Conservation (phyloP, 2,329 filamentous ascomycete species). For the Ramularia collo-cygni region DNA sequence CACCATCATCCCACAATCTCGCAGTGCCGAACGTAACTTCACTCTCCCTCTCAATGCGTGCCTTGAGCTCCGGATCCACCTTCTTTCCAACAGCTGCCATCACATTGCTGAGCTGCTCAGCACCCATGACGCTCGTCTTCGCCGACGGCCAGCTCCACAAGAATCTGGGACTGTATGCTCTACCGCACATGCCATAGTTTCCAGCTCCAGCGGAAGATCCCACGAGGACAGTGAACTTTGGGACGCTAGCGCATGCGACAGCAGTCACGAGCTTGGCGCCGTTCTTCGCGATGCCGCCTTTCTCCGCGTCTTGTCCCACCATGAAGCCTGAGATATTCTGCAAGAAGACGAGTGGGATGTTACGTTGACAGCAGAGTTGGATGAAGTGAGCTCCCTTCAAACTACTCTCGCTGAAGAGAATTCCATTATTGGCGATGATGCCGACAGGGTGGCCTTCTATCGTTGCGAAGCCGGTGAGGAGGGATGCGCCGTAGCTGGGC, state of each 20-base stretch:
- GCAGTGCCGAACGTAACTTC: conserved; percentile 84
- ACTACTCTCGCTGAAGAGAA: conserved; percentile 81
- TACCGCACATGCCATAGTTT: conserved; percentile 96
- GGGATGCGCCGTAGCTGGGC: conserved; percentile 75
- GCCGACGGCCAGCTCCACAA: conserved; percentile 98
- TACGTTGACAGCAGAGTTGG: conserved; percentile 83
- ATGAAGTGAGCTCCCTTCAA: conserved; percentile 97
- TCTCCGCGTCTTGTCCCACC: conserved; percentile 88
- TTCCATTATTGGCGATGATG: conserved; percentile 93
- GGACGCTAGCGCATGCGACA: conserved; percentile 86
- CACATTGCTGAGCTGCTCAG: conserved; percentile 82
- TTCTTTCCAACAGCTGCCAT: conserved; percentile 91
- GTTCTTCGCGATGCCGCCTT: conserved; percentile 94
- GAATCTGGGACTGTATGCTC: conserved; percentile 85
- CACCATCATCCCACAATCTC: conserved; percentile 67
- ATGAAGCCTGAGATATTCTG: conserved; percentile 99
- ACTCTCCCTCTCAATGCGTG: conserved; percentile 81
- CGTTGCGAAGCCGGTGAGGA: conserved; percentile 78
- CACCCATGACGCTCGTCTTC: conserved; percentile 93
- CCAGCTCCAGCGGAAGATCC: conserved; percentile 88
- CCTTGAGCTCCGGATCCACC: conserved; percentile 71
- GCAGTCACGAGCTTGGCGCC: conserved; percentile 95
- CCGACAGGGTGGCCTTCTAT: conserved; percentile 89
- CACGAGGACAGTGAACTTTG: conserved; percentile 96
- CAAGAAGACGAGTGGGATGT: conserved; percentile 83